Conservation (phyloP, 768 basidiomycete genomes). For the Sporobolomyces pararoseus region DNA sequence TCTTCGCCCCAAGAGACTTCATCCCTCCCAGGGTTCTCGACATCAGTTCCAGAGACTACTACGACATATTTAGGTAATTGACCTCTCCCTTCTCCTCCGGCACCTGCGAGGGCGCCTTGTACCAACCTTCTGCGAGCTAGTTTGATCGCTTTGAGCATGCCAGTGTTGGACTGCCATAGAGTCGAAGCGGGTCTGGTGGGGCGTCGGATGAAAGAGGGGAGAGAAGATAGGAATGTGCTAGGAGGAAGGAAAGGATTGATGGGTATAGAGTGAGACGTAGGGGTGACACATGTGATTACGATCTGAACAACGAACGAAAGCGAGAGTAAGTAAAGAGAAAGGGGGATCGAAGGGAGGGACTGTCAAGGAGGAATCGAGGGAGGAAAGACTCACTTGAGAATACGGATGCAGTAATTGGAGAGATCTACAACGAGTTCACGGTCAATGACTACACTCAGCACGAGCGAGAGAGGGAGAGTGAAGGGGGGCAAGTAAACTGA, state of each 20-base stretch:
- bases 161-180: constrained; percentile 31
- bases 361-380: not conserved
- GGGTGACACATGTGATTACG: constrained; percentile 30
- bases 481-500: not conserved
- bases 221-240: constrained; percentile 32
- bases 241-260: constrained; percentile 40
- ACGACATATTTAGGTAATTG: constrained; percentile 40
- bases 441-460: not conserved
- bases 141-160: constrained; percentile 37
- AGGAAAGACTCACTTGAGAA: constrained; percentile 9
- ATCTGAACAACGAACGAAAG: constrained; percentile 7
- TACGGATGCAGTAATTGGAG: constrained; percentile 21
- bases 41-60: constrained; percentile 34
- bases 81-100: constrained; percentile 24
- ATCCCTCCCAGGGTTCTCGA: constrained; percentile 30
- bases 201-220: constrained; percentile 27
- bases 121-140: constrained; percentile 24
- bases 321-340: not conserved
- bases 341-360: no score
- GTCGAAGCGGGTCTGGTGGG: constrained; percentile 30
- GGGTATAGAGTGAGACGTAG: constrained; percentile 32
- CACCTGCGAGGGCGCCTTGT: constrained; percentile 24
- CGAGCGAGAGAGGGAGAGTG: no score
- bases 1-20: constrained; percentile 36
- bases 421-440: constrained; percentile 8